These are phyloP conservation scores for Solanum chiquidenum DNA, from an alignment of 257 asterid genomes.

Conservation along the genomic window DNA sequence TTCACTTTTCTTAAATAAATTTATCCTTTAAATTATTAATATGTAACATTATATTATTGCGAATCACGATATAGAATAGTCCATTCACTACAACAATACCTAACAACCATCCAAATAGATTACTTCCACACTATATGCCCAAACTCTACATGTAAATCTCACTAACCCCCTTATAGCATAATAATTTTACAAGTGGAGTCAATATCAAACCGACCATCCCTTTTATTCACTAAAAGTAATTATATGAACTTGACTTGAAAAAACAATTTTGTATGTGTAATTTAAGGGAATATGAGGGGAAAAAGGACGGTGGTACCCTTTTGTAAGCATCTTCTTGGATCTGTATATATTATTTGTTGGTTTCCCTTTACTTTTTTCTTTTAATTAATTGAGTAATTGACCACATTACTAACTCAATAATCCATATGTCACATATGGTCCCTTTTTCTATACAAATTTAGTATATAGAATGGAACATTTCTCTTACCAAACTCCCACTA, in stretches of 20 bases:
- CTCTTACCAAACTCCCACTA: conserved; percentile 6
- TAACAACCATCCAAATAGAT: no score
- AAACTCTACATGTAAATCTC: neutral
- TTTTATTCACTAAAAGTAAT: conserved; percentile 3
- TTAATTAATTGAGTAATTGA: neutral
- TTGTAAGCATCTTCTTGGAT: neutral
- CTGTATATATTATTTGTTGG: neutral
- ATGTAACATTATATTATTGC: no score
- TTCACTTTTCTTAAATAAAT: no score
- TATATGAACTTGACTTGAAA: neutral
- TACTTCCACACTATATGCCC: neutral
- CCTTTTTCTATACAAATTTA: neutral
- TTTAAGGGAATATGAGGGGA: neutral
- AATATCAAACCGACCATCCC: conserved; percentile 9
- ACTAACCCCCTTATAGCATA: neutral
- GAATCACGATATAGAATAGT: neutral
- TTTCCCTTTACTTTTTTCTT: neutral
- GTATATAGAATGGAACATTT: neutral
- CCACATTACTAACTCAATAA: neutral
- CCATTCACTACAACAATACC: neutral
- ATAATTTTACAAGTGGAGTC: neutral
- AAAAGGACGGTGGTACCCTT: neutral
- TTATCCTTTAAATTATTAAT: no score
- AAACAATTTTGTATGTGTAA: neutral
- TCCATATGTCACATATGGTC: neutral